Base-by-base conservation (phyloP, 768 basidiomycete species). In the Aureoboletus auriporus region DNA sequence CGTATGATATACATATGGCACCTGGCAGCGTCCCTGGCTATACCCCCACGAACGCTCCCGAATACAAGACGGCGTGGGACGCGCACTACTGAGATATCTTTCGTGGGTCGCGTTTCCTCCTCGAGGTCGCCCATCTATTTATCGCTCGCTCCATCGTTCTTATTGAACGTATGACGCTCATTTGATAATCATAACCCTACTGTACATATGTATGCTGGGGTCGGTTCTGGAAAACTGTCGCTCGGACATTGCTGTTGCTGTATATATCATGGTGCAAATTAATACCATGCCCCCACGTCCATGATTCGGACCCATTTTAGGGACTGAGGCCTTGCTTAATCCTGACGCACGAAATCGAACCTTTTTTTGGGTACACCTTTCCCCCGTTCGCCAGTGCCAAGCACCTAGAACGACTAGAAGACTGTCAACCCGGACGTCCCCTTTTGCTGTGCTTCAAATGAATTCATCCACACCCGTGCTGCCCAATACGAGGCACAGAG, bases 11-110 rank as follows among this genome's bases (percentile, higher is more conserved):
- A 31, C 56, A 59, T 26, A 59, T 65, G 61, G 39, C 36, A 37
- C 39, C 52, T 42, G 38, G 42, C 3, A 41, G 45, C 26, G 27
- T 42, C 14, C 54, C 52, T 28, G 49, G 49, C 10, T 53, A 66
- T 36, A 44, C 34, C 34, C 47, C 57, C 17, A 27, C 23, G 20
- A 42, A 52, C n/a, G 50, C n/a, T 2, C 43, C 57, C 6, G 47
- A 35, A 42, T 65, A 65, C 49, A 49, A 39, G 39, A 65, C 60
- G 30, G 58, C 56, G 1, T 65, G 63, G 56, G 56, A 67, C 42
- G n/a, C 65, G 13, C 60, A 17, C 16, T 38, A 54, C 39, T 64
- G 9, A 40, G 3, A 20, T 17, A n/a, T 14, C 35, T 34, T 38
- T 23, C 23, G 26, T 20, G 23, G 8, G 33, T n/a, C 17, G 2